Conservation (phyloP, 352 stramenopile species). For the Pythium angustatum region DNA sequence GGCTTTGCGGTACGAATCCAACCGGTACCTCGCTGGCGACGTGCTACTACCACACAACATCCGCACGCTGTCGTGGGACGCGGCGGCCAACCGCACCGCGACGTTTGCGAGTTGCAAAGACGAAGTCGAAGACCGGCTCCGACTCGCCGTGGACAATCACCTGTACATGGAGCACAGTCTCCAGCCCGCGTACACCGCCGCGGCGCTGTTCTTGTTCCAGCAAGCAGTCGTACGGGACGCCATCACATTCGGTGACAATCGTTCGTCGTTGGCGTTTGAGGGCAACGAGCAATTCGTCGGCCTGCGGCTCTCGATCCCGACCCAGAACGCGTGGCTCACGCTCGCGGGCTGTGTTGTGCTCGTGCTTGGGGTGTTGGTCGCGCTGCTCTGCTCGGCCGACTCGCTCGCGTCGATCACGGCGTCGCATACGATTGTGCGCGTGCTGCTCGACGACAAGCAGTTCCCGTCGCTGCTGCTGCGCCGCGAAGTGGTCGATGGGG, state of each 20-base stretch:
- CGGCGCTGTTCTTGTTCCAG: slow-evolving; percentile 11
- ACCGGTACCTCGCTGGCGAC: background rate
- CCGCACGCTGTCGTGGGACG: background rate
- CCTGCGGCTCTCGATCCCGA: slow-evolving; percentile 8
- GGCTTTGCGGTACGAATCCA: too few relatives aligned
- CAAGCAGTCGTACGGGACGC: slow-evolving; percentile 3
- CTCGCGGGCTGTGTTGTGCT: slow-evolving; percentile 9
- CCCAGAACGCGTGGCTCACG: slow-evolving; percentile 11
- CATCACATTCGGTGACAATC: background rate
- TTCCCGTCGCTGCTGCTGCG: slow-evolving; percentile 8
- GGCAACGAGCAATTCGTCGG: slow-evolving; percentile 16
- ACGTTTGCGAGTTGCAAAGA: too few relatives aligned
- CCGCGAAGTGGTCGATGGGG: background rate
- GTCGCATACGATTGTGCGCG: background rate
- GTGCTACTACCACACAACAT: background rate
- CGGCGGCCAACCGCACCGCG: background rate
- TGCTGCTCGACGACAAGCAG: slow-evolving; percentile 5
- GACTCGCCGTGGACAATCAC: slow-evolving; percentile 5
- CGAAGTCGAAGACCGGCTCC: background rate
- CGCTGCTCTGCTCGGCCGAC: background rate
- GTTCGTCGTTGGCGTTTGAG: slow-evolving; percentile 13
- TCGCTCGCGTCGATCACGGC: background rate
- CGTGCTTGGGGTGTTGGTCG: background rate
- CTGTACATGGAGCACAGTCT: slow-evolving; percentile 19
- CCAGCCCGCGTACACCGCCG: slow-evolving; percentile 15